Conservation (phyloP, 225 moss, liverwort and hornwort species). For the Asterella californica region DNA sequence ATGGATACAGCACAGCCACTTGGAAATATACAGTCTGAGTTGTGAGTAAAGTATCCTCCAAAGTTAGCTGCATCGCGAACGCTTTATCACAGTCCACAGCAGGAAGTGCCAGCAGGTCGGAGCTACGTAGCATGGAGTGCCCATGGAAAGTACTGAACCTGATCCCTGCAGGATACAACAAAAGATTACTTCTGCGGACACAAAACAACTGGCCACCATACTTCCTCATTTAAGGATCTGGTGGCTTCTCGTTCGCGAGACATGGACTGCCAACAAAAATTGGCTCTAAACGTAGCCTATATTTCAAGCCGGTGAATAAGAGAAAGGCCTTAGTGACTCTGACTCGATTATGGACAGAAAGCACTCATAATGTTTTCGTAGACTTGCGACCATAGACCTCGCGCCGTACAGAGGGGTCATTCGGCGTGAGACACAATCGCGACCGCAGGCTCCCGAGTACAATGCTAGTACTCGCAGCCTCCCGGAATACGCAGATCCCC, state of each 20-base stretch:
- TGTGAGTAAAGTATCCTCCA: slow-evolving; percentile 89
- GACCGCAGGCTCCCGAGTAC: too few relatives aligned
- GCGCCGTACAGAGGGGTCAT: too few relatives aligned
- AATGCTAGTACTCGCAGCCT: too few relatives aligned
- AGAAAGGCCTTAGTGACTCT: too few relatives aligned
- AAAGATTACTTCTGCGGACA: background rate
- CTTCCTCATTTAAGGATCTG: too few relatives aligned
- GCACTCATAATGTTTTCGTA: too few relatives aligned
- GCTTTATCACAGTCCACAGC: slow-evolving; percentile 96
- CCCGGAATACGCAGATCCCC: too few relatives aligned
- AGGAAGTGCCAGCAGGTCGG: slow-evolving; percentile 89
- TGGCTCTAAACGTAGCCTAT: background rate
- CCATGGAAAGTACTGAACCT: slow-evolving; percentile 82
- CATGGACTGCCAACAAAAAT: background rate
- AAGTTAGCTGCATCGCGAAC: slow-evolving; percentile 81
- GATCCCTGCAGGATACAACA: slow-evolving; percentile 50
- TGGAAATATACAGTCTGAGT: slow-evolving; percentile 89
- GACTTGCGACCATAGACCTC: too few relatives aligned
- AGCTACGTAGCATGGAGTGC: slow-evolving; percentile 96
- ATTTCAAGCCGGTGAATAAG: background rate
- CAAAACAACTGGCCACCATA: too few relatives aligned
- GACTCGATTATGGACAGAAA: too few relatives aligned
- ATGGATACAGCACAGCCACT: slow-evolving; percentile 92
- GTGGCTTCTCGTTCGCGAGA: too few relatives aligned
- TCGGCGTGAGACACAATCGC: too few relatives aligned